A percentile compares a stretch with the other conserved stretches of the same genome.
Conservation (phyloP, 1,139 yeast genomes). For the Meyerozyma carpophila region DNA sequence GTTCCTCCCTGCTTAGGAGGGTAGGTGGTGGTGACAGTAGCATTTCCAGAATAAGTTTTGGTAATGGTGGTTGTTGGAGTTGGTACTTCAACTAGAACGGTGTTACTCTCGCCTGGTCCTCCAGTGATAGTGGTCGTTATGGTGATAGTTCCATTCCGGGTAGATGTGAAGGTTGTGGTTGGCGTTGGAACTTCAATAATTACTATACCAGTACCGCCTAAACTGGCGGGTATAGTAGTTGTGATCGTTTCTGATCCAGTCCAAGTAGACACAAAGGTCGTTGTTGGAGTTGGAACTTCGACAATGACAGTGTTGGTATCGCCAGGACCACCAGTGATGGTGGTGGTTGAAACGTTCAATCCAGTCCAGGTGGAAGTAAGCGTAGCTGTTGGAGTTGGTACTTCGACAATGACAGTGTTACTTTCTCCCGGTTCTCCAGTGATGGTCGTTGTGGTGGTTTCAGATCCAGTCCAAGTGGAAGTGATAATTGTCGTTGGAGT, state of each 20-base stretch:
- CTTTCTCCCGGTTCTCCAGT: too few species aligned
- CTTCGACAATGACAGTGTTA: too few species aligned
- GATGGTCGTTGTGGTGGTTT: too few species aligned
- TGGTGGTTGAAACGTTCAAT: conserved; percentile 5
- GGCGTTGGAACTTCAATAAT: conserved; percentile 7
- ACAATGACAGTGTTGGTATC: conserved; percentile 7
- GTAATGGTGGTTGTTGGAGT: conserved; percentile 4
- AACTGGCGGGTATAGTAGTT: conserved; percentile 9
- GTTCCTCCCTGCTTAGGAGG: conserved; percentile 2
- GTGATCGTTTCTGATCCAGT: conserved; percentile 4
- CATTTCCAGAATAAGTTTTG: not conserved
- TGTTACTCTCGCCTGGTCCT: conserved; percentile 6
- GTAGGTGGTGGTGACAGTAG: conserved; percentile 1
- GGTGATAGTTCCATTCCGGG: conserved; percentile 9
- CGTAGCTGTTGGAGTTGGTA: too few species aligned
- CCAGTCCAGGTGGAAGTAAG: too few species aligned
- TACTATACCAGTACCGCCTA: conserved; percentile 13
- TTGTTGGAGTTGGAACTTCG: conserved; percentile 7
- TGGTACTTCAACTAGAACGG: conserved; percentile 7
- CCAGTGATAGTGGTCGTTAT: conserved; percentile 6
- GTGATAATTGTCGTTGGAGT: too few species aligned
- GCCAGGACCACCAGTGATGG: conserved; percentile 5
- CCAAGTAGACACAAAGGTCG: conserved; percentile 5
- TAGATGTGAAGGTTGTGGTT: conserved; percentile 10
- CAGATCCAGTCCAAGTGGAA: too few species aligned